These are phyloP conservation scores for Diaporthe humulicola DNA, from an alignment of 2,329 filamentous ascomycete species.

Conservation along the genomic window DNA sequence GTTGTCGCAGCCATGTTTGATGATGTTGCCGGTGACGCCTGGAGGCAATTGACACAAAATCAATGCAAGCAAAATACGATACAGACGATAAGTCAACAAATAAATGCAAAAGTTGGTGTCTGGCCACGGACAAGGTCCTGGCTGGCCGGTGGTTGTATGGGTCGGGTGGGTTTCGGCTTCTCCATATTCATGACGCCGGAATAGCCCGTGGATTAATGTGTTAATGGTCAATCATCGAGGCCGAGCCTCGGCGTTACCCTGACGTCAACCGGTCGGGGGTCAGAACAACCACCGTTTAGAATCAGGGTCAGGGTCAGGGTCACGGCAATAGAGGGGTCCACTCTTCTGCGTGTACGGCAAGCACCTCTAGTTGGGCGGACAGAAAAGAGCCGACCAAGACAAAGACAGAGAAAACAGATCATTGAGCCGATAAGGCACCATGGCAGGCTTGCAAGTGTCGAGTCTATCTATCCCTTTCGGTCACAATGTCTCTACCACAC, in stretches of 20 bases:
- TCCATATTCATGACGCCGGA: conserved; percentile 19
- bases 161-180: conserved; percentile 7
- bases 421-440: not conserved
- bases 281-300: conserved; percentile 10
- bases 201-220: not conserved
- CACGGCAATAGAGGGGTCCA: not conserved
- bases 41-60: not conserved
- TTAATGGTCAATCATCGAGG: not conserved
- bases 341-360: not conserved
- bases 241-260: conserved; percentile 24
- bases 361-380: not conserved
- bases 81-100: not conserved
- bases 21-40: not conserved
- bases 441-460: not conserved
- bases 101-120: not conserved
- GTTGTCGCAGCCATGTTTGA: conserved; percentile 34
- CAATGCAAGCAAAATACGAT: too few relatives aligned
- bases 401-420: not conserved
- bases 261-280: conserved; percentile 16
- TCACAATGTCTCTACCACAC: not conserved
- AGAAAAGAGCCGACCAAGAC: not conserved
- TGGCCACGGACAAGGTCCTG: conserved; percentile 9
- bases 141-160: conserved; percentile 1
- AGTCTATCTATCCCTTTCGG: not conserved
- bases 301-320: not conserved